A percentile compares a stretch with the other conserved stretches of the same genome.
Conservation (phyloP, 148 eudicot genomes). For the Camellia granthamiana region DNA sequence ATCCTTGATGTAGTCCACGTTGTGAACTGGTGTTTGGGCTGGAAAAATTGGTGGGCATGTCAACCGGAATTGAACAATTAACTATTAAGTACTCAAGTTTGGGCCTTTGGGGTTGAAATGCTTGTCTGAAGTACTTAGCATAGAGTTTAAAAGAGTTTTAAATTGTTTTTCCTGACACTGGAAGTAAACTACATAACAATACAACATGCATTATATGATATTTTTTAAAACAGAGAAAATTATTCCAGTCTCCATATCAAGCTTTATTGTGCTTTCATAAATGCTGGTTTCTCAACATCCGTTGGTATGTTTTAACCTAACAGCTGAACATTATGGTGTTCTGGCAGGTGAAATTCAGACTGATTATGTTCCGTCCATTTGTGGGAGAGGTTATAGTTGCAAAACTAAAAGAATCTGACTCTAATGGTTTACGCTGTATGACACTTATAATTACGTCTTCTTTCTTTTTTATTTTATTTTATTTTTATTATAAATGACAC, state of each 20-base stretch:
- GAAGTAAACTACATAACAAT: background rate
- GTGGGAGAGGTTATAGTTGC: conserved; percentile 73
- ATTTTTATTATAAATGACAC: background rate
- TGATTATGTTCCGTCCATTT: conserved; percentile 80
- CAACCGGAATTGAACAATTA: no score
- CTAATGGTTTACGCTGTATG: conserved; percentile 71
- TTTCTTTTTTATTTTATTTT: background rate
- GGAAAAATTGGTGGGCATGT: no score
- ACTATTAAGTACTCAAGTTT: no score
- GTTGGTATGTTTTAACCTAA: background rate
- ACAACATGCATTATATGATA: background rate
- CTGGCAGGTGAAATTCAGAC: conserved; percentile 65
- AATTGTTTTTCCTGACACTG: background rate
- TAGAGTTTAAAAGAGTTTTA: background rate
- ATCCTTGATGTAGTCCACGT: no score
- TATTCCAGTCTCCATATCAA: background rate
- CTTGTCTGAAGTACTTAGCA: background rate
- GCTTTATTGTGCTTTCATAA: conserved; percentile 2
- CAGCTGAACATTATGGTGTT: background rate
- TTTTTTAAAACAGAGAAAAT: background rate
- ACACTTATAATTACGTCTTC: background rate
- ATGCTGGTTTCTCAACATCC: background rate
- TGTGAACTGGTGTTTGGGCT: no score
- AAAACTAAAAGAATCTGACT: conserved; percentile 54
- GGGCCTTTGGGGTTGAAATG: background rate